Conservation (phyloP, 176 grass and related monocot genomes). For the Aegilops bicornis region DNA sequence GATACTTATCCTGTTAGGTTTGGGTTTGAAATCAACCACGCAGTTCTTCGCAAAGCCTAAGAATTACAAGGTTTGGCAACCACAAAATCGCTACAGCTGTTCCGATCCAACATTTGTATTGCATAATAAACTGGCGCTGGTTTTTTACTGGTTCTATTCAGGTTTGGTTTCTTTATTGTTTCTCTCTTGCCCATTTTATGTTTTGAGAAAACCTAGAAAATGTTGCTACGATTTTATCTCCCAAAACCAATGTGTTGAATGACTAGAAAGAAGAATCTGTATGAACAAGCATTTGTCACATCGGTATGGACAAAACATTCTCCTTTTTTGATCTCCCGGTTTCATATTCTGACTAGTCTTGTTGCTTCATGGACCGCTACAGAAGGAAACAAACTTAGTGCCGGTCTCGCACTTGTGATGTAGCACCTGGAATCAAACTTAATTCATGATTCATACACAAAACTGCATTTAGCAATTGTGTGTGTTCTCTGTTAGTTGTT, state of each 20-base stretch:
- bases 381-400: neutral
- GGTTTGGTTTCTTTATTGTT: constrained; percentile 24
- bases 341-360: constrained; percentile 3
- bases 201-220: neutral
- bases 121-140: constrained; percentile 19
- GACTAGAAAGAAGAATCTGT: neutral
- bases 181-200: neutral
- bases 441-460: neutral
- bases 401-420: too few species aligned
- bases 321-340: neutral
- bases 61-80: constrained; percentile 63
- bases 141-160: constrained; percentile 86
- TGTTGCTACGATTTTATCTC: too few species aligned
- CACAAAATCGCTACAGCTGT: neutral
- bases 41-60: constrained; percentile 96
- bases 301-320: constrained; percentile 46
- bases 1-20: constrained; percentile 87
- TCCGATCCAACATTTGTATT: neutral
- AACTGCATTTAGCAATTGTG: too few species aligned
- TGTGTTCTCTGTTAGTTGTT: neutral
- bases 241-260: neutral
- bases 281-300: constrained; percentile 65
- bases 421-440: neutral
- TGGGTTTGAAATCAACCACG: constrained; percentile 94
- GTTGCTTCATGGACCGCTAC: neutral